phyloP scores from a whole-genome alignment of 2,329 filamentous ascomycete genomes.

The Trichoderma guizhouense region DNA sequence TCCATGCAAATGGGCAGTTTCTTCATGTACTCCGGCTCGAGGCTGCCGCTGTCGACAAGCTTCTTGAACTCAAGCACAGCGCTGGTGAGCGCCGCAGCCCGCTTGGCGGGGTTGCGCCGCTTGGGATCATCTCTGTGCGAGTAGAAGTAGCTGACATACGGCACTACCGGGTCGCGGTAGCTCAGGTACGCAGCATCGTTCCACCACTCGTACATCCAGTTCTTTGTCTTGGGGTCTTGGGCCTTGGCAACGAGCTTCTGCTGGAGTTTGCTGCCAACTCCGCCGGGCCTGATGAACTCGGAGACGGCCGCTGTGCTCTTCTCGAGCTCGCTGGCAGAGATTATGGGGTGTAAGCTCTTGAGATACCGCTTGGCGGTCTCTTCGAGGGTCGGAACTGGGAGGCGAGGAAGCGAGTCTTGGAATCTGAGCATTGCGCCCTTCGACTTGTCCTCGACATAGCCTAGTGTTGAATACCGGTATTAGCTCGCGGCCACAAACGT shows the following conservation, averaged over 20 bases:
- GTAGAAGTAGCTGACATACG: conserved; percentile 99
- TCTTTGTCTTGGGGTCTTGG: conserved; percentile 76
- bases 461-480: conserved; percentile 38
- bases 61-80: conserved; percentile 91
- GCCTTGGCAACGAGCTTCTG: conserved; percentile 78
- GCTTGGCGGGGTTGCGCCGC: conserved; percentile 83
- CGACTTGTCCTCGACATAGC: conserved; percentile 74
- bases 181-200: conserved; percentile 88
- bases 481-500: not conserved
- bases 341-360: conserved; percentile 72
- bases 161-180: conserved; percentile 93
- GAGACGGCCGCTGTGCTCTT: conserved; percentile 77
- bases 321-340: conserved; percentile 65
- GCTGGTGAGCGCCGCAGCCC: conserved; percentile 84
- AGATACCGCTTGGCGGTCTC: conserved; percentile 79
- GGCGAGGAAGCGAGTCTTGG: conserved; percentile 76
- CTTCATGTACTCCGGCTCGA: conserved; percentile 99
- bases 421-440: conserved; percentile 81
- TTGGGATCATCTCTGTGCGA: conserved; percentile 91
- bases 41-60: conserved; percentile 73
- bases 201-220: conserved; percentile 99
- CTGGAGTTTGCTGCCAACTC: conserved; percentile 78
- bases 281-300: conserved; percentile 85
- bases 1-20: conserved; percentile 97
- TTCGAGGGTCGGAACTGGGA: conserved; percentile 78